Percentiles rank a stretch among this genome's conserved stretches.
phyloP scores from a whole-genome alignment of 1,139 yeast genomes.

The Hemisphaericaspora xylofermentans region DNA sequence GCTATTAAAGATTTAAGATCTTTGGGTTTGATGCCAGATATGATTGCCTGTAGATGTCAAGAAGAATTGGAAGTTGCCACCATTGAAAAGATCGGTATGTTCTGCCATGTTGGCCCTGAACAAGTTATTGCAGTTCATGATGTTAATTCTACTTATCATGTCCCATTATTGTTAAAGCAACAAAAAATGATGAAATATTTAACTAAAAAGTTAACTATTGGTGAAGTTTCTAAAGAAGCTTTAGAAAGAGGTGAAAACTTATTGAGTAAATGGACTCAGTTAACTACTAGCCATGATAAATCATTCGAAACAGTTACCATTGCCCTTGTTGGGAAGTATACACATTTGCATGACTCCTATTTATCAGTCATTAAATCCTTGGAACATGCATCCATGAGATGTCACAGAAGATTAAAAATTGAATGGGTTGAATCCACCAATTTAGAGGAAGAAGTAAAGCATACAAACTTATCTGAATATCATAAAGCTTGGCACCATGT shows the following conservation, averaged over 20 bases:
- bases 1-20: slow-evolving; percentile 96
- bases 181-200: slow-evolving; percentile 82
- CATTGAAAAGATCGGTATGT: slow-evolving; percentile 95
- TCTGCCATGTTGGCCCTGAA: slow-evolving; percentile 96
- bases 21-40: slow-evolving; percentile 90
- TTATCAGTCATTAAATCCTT: slow-evolving; percentile 91
- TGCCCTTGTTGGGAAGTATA: slow-evolving; percentile 96
- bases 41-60: slow-evolving; percentile 97
- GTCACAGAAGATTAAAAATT: slow-evolving; percentile 79
- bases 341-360: slow-evolving; percentile 92
- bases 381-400: slow-evolving; percentile 92
- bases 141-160: slow-evolving; percentile 95
- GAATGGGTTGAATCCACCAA: slow-evolving; percentile 96
- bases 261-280: slow-evolving; percentile 73
- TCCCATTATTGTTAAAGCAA: slow-evolving; percentile 85
- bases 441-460: slow-evolving; percentile 72
- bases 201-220: slow-evolving; percentile 63
- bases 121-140: slow-evolving; percentile 98
- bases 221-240: slow-evolving; percentile 56
- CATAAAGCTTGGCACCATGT: slow-evolving; percentile 95
- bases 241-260: slow-evolving; percentile 63
- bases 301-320: slow-evolving; percentile 86
- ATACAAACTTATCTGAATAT: slow-evolving; percentile 67
- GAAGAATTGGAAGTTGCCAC: slow-evolving; percentile 79
- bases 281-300: slow-evolving; percentile 76